These are phyloP conservation scores for Mycena floridula DNA, from an alignment of 768 basidiomycete species.

Conservation along the genomic window DNA sequence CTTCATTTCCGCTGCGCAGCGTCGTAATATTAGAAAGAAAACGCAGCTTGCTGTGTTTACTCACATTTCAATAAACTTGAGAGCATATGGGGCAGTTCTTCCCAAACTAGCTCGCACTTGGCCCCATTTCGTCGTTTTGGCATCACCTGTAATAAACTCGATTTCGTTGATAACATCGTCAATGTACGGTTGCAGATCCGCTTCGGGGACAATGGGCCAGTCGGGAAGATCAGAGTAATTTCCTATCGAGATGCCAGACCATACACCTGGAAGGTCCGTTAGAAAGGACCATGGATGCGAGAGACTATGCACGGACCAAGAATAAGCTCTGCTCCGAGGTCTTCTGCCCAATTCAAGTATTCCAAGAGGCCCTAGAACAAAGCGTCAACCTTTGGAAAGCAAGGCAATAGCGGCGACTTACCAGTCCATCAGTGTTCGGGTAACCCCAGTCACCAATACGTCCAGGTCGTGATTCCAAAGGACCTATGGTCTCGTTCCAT, in stretches of 20 bases:
- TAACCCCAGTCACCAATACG: constrained; percentile 46
- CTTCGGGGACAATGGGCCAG: constrained; percentile 28
- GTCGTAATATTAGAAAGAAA: background rate
- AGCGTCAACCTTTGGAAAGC: no score
- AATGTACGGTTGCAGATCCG: constrained; percentile 25
- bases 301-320: no score
- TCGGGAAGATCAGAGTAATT: constrained; percentile 31
- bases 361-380: constrained; percentile 33
- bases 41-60: constrained; percentile 8
- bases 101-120: constrained; percentile 44
- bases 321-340: constrained; percentile 28
- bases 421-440: constrained; percentile 48
- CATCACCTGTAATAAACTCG: constrained; percentile 49
- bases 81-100: constrained; percentile 43
- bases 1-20: constrained; percentile 23
- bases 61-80: constrained; percentile 46
- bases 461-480: constrained; percentile 26
- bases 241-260: constrained; percentile 19
- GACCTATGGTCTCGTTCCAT: constrained; percentile 55
- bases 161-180: constrained; percentile 59
- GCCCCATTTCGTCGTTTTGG: constrained; percentile 32
- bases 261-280: no score
- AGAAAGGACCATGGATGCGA: no score
- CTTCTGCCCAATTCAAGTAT: constrained; percentile 36
- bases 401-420: no score